Base-by-base conservation (phyloP, 1,139 yeast species). In the Barnettozyma hawaiiensis region DNA sequence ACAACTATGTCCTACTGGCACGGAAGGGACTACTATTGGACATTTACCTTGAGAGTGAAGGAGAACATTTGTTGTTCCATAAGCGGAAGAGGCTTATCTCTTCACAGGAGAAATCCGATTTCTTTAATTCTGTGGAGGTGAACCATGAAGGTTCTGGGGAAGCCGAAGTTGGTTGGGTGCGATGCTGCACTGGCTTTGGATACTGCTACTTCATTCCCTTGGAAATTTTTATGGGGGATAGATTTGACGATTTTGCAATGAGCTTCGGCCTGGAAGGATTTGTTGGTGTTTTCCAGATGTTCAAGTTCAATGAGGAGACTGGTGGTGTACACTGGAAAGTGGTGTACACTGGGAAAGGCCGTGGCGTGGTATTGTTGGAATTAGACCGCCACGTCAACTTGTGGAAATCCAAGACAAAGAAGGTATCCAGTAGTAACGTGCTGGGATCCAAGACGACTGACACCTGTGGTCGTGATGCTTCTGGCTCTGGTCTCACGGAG, bases 301-400 rank as follows among this genome's bases (percentile, higher is more conserved):
- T 54, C 23, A 43, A 27, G 12, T 37, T 32, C 7, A 11, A 14
- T 5, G 38, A 32, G 7, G 37, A 27, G 29, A 26, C 15, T 8
- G 15, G 20, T 21, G 35, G 24, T 14, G 24, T 20, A 8, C 26
- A 21, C n/a, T 39, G 42, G 42, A 40, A 31, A 33, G 42, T 53
- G 3, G 40, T 51, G 2, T 44, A 48, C 33, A 56, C 57, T 28
- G 59, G 59, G 5, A 55, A 53, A 37, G 59, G 52, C 35, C 35
- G 54, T 2, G 56, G 50, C 14, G 35, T 53, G 7, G 38, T 43
- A 1, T 29, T 55, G 1, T 36, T 53, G 14, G 55, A 51, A 12
- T 23, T 52, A 31, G 49, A 47, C 5, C 43, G 48, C 4, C 51
- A 51, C 41, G 32, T 45, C 11, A 48, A 43, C 27, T 37, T 48